These are phyloP conservation scores for Eucalyptus leucophloia DNA, from an alignment of 345 rosid genomes.

Conservation along the genomic window DNA sequence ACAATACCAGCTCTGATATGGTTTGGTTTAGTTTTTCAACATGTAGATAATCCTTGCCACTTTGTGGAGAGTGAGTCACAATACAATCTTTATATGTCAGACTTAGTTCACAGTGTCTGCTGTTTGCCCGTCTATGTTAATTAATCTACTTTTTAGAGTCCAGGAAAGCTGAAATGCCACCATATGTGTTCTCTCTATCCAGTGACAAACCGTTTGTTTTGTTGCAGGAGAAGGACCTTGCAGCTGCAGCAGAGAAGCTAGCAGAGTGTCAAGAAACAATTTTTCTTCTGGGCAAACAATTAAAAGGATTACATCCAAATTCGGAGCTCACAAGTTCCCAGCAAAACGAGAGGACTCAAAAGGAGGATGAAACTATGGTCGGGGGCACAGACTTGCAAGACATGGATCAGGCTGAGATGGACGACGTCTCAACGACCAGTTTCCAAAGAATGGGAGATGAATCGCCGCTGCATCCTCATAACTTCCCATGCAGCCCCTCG, in stretches of 20 bases:
- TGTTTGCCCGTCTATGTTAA: neutral
- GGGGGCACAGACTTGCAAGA: slow-evolving; percentile 27
- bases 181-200: neutral
- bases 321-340: slow-evolving; percentile 32
- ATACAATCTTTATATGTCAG: neutral
- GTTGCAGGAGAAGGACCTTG: slow-evolving; percentile 66
- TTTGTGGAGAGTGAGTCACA: neutral
- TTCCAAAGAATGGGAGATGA: slow-evolving; percentile 16
- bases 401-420: slow-evolving; percentile 15
- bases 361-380: neutral
- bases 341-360: slow-evolving; percentile 12
- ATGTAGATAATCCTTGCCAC: neutral
- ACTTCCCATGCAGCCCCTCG: slow-evolving; percentile 42
- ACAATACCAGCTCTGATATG: neutral
- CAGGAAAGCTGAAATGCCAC: neutral
- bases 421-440: slow-evolving; percentile 6
- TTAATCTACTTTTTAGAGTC: neutral
- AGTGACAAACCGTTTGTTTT: neutral
- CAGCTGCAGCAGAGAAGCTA: slow-evolving; percentile 89
- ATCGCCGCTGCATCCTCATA: slow-evolving; percentile 15
- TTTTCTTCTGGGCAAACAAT: slow-evolving; percentile 86
- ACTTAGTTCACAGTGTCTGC: neutral
- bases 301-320: slow-evolving; percentile 53
- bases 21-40: neutral
- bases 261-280: slow-evolving; percentile 97